Evolutionary conservation across 2,329 filamentous ascomycete species (phyloP), one percentile per base, ranked within the genome.

Genomic region (Sclerotinia minor): DNA sequence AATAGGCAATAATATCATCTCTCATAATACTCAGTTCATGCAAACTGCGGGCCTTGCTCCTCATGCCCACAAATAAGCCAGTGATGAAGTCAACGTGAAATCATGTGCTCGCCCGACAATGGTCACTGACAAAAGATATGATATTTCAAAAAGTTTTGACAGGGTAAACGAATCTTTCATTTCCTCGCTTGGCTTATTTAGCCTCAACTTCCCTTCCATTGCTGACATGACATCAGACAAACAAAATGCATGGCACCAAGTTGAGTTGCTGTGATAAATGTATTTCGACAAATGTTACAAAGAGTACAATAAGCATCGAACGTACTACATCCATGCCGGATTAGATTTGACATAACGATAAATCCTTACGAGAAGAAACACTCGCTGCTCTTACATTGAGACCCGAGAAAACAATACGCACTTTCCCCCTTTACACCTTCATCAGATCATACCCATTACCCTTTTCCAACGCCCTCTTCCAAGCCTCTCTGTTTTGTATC

Each of bases 381-480:
- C 24, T 60, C 57, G 26, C 26, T 47, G 17, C 19, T 47, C 9
- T 47, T n/a, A 32, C 19, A 47, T 47, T 13, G 2, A 32, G 11
- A 24, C n/a, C 35, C 13, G 6, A n/a, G 32, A 35, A 47, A 60
- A 24, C 26, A 35, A 9, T 21, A 4, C 19, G 32, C 19, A 13
- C 17, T 17, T 21, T 3, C 38, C 57, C 38, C 57, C 11, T 24
- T 41, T 35, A 47, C 11, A 60, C n/a, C 3, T 60, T n/a, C 19
- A 26, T 67, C 64, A 78, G 67, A 69, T 78, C 73, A 70, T 77
- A 78, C 7, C 71, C 71, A 69, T 76, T 76, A 9, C 76, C 76
- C 69, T 77, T 78, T 67, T 75, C 72, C 54, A 77, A 50, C 5
- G 69, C 74, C 54, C 71, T 73, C 71, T 76, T 77, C 73, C 77